Evolutionary conservation across 352 stramenopile genomes (phyloP).

Genomic region (Globisporangium yorkense): DNA sequence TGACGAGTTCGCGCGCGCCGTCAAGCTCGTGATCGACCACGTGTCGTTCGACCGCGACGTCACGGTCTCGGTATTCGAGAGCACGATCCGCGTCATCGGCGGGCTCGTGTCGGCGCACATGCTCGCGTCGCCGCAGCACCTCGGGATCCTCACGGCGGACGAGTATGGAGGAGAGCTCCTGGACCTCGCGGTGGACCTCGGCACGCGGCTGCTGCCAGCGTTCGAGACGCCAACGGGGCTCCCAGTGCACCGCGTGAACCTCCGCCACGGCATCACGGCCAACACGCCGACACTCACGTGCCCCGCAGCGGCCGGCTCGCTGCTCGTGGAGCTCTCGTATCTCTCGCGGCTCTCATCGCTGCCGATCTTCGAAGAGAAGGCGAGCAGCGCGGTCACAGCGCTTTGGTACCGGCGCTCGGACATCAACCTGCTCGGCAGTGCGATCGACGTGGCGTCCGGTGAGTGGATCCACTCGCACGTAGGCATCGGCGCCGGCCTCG

Average conservation of each 20-base stretch:
- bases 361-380: constrained; percentile 51
- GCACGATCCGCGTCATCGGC: constrained; percentile 90
- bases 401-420: constrained; percentile 76
- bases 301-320: constrained; percentile 92
- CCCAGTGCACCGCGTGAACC: constrained; percentile 96
- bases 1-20: constrained; percentile 64
- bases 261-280: constrained; percentile 53
- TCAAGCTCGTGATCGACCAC: constrained; percentile 50
- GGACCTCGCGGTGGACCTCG: constrained; percentile 92
- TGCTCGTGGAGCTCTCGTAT: constrained; percentile 96
- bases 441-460: constrained; percentile 91
- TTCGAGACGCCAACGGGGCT: constrained; percentile 96
- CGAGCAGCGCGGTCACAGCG: constrained; percentile 51
- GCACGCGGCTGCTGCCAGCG: constrained; percentile 91
- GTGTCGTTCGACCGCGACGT: constrained; percentile 85
- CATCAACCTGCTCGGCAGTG: constrained; percentile 92
- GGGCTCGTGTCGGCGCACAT: constrained; percentile 90
- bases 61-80: constrained; percentile 91
- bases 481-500: constrained; percentile 90
- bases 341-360: constrained; percentile 82
- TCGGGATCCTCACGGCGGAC: constrained; percentile 41
- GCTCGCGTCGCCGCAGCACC: constrained; percentile 53
- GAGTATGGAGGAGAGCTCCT: constrained; percentile 95
- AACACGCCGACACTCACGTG: constrained; percentile 90
- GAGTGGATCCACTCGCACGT: constrained; percentile 72